phyloP scores from a whole-genome alignment of 352 stramenopile species.

The Elongisporangium anandrum region DNA sequence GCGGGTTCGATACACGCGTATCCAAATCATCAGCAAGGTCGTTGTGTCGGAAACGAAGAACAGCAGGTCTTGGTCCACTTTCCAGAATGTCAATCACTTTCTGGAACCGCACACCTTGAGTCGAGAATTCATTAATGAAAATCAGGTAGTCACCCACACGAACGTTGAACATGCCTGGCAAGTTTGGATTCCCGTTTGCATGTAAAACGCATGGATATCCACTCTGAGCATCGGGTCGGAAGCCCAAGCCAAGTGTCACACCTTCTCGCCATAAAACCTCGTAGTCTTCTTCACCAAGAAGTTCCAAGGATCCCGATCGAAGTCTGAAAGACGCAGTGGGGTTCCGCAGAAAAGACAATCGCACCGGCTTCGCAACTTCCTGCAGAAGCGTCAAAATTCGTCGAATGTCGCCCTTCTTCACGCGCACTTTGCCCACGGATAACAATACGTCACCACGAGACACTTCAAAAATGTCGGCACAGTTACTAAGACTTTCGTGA shows the following conservation, averaged over 20 bases:
- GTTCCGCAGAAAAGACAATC: constrained; percentile 69
- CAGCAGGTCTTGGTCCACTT: constrained; percentile 64
- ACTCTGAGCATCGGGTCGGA: constrained; percentile 70
- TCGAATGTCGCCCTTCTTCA: constrained; percentile 80
- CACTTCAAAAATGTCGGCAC: constrained; percentile 82
- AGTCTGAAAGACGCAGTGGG: constrained; percentile 66
- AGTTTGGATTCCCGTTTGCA: constrained; percentile 67
- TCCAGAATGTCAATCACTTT: constrained; percentile 86
- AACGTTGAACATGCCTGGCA: constrained; percentile 87
- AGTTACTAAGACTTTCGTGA: constrained; percentile 85
- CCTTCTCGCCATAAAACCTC: constrained; percentile 84
- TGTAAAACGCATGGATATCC: constrained; percentile 76
- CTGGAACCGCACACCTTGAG: constrained; percentile 74
- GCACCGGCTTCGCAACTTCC: constrained; percentile 80
- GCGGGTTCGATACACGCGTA: constrained; percentile 51
- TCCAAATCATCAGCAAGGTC: constrained; percentile 59
- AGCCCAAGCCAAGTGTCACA: constrained; percentile 78
- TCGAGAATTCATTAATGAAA: constrained; percentile 87
- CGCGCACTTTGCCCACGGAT: constrained; percentile 66
- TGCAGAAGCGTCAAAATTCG: constrained; percentile 71
- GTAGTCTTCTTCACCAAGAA: constrained; percentile 83
- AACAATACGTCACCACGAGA: constrained; percentile 75
- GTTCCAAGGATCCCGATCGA: constrained; percentile 61
- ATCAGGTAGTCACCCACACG: constrained; percentile 70
- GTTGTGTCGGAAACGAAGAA: constrained; percentile 83